These are phyloP conservation scores for Gyromitra esculenta DNA, from an alignment of 2,329 filamentous ascomycete genomes.

Conservation along the genomic window DNA sequence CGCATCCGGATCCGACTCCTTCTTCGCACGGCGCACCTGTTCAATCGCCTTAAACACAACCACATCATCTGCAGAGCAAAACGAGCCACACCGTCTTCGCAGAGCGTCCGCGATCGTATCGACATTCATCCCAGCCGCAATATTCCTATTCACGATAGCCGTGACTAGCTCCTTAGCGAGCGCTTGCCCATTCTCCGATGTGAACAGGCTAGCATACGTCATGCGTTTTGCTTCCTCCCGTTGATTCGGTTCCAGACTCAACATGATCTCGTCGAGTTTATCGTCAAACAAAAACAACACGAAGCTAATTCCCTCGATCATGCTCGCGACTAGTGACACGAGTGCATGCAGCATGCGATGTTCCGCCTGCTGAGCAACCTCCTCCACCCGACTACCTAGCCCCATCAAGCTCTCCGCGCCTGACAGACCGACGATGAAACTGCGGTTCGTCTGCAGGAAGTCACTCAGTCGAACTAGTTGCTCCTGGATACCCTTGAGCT, in stretches of 20 bases:
- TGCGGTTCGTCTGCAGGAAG: slow-evolving; percentile 87
- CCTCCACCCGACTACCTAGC: slow-evolving; percentile 83
- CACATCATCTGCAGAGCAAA: slow-evolving; percentile 96
- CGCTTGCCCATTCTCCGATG: slow-evolving; percentile 79
- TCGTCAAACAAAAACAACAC: slow-evolving; percentile 95
- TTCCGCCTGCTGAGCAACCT: slow-evolving; percentile 90
- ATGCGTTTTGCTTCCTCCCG: slow-evolving; percentile 77
- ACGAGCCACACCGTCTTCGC: slow-evolving; percentile 89
- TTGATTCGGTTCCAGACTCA: slow-evolving; percentile 75
- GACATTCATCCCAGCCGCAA: slow-evolving; percentile 94
- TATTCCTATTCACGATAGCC: slow-evolving; percentile 97
- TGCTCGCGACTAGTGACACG: slow-evolving; percentile 84
- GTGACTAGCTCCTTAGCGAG: slow-evolving; percentile 95
- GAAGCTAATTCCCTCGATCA: slow-evolving; percentile 96
- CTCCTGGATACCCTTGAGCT: slow-evolving; percentile 80
- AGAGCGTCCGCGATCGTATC: slow-evolving; percentile 97
- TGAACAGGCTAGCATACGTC: slow-evolving; percentile 89
- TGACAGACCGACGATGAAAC: slow-evolving; percentile 91
- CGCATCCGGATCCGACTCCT: slow-evolving; percentile 76
- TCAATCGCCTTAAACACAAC: slow-evolving; percentile 99
- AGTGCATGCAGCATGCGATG: slow-evolving; percentile 90
- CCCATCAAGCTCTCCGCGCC: slow-evolving; percentile 85
- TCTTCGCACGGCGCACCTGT: slow-evolving; percentile 87
- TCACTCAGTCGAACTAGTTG: slow-evolving; percentile 79
- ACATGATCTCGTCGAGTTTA: slow-evolving; percentile 85